Evolutionary conservation across 257 asterid species (phyloP).

Genomic region (Coffea eugenioides): DNA sequence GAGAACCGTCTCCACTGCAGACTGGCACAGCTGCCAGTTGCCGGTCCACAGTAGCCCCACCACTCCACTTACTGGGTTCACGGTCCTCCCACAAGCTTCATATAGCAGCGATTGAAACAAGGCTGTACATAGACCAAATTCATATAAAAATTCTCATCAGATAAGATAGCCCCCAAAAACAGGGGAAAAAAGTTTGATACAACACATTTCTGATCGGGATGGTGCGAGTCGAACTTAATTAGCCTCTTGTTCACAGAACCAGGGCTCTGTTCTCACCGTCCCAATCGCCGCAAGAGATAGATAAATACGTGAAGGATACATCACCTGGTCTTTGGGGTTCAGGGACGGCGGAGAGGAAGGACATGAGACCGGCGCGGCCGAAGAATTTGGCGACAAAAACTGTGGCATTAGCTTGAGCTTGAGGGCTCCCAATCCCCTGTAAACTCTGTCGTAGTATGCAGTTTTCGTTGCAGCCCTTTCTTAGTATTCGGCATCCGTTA

Average conservation of each 20-base stretch:
- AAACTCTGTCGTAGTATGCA: slow-evolving; percentile 72
- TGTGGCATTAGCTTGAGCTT: slow-evolving; percentile 84
- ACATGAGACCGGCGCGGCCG: slow-evolving; percentile 92
- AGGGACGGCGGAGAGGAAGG: slow-evolving; percentile 75
- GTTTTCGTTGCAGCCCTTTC: slow-evolving; percentile 75
- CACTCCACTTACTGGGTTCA: slow-evolving; percentile 81
- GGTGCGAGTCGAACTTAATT: no score
- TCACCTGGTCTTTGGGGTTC: slow-evolving; percentile 69
- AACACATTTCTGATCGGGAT: no score
- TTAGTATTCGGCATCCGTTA: slow-evolving; percentile 83
- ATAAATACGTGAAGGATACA: no score
- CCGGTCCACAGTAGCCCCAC: slow-evolving; percentile 76
- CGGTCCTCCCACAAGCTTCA: slow-evolving; percentile 87
- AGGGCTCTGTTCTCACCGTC: no score
- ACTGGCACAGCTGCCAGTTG: slow-evolving; percentile 79
- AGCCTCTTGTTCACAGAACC: no score
- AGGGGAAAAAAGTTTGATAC: not conserved
- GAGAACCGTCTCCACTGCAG: slow-evolving; percentile 83
- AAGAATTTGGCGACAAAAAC: slow-evolving; percentile 82
- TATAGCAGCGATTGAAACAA: slow-evolving; percentile 70
- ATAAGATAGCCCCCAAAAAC: not conserved
- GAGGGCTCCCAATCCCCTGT: slow-evolving; percentile 50
- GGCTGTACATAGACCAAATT: slow-evolving; percentile 34
- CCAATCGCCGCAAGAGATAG: no score
- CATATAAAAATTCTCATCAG: not conserved